A percentile compares a stretch with the other conserved stretches of the same genome.
These are phyloP conservation scores for Catenaria anguillulae DNA, from an alignment of 371 early-diverging fungal species.

Conservation along the genomic window DNA sequence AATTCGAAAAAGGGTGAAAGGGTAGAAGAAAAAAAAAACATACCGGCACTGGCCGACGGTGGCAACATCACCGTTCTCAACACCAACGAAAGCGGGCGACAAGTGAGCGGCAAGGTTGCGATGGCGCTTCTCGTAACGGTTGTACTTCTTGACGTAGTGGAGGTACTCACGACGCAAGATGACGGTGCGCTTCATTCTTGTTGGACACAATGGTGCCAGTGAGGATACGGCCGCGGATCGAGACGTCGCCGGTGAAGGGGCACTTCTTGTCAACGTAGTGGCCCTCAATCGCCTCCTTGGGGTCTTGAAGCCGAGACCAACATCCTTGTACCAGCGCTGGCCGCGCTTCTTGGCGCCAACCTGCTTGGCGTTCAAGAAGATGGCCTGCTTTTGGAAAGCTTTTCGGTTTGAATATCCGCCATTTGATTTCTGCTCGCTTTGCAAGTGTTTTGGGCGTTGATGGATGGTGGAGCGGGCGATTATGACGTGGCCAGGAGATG, in stretches of 20 bases:
- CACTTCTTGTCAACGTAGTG: slow-evolving; percentile 99
- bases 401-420: slow-evolving; percentile 38
- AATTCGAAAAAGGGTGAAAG: no score
- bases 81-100: slow-evolving; percentile 95
- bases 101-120: slow-evolving; percentile 98
- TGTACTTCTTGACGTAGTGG: slow-evolving; percentile 99
- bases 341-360: slow-evolving; percentile 43
- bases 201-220: slow-evolving; percentile 90
- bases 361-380: slow-evolving; percentile 84
- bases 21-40: slow-evolving; percentile 12
- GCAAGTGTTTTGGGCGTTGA: no score
- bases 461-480: no score
- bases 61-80: slow-evolving; percentile 83
- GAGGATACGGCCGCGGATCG: slow-evolving; percentile 97
- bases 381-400: slow-evolving; percentile 94
- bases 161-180: slow-evolving; percentile 98
- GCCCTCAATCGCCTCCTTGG: slow-evolving; percentile 92
- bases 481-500: no score
- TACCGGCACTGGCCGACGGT: slow-evolving; percentile 92
- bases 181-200: slow-evolving; percentile 99
- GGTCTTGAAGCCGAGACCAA: slow-evolving; percentile 98
- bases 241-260: slow-evolving; percentile 98
- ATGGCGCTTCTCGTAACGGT: slow-evolving; percentile 99
- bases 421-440: no score
- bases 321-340: slow-evolving; percentile 88